These are phyloP conservation scores for Ambrosiella xylebori DNA, from an alignment of 2,329 filamentous ascomycete genomes.

Conservation along the genomic window DNA sequence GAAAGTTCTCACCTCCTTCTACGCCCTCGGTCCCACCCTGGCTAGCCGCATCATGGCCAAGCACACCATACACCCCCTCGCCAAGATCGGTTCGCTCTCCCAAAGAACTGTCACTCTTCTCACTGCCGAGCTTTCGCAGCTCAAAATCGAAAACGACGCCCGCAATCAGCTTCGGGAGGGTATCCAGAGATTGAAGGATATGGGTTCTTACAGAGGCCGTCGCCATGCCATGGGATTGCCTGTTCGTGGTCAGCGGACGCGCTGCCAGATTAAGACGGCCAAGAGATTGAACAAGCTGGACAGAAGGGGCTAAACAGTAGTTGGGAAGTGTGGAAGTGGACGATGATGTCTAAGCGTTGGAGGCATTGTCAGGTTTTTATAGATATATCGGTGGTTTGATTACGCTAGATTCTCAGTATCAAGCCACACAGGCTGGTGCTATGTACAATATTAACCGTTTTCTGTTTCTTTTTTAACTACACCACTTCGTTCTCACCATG, in stretches of 20 bases:
- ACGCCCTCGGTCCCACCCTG: slow-evolving; percentile 57
- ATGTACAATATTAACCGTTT: slow-evolving; percentile 1
- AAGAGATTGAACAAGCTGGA: slow-evolving; percentile 45
- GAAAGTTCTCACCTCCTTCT: slow-evolving; percentile 71
- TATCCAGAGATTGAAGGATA: slow-evolving; percentile 72
- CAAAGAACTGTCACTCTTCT: slow-evolving; percentile 65
- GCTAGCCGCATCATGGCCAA: slow-evolving; percentile 69
- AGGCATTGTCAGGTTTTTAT: not conserved
- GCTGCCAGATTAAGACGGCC: slow-evolving; percentile 48
- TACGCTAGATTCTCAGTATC: not conserved
- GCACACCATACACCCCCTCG: slow-evolving; percentile 70
- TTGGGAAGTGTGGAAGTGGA: not conserved
- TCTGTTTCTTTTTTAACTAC: not conserved
- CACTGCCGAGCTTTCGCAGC: slow-evolving; percentile 67
- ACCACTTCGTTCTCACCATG: not conserved
- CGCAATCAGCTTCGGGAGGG: slow-evolving; percentile 64
- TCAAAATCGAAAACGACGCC: slow-evolving; percentile 89
- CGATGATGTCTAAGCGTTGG: too few species aligned
- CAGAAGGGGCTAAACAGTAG: slow-evolving; percentile 22
- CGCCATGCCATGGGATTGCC: slow-evolving; percentile 87
- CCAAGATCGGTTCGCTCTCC: slow-evolving; percentile 57
- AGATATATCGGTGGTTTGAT: not conserved
- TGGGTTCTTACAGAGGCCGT: slow-evolving; percentile 75
- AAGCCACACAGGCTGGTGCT: not conserved
- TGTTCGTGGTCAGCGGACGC: slow-evolving; percentile 76